Evolutionary conservation across 345 rosid species (phyloP).

Genomic region (Salix dunnii): DNA sequence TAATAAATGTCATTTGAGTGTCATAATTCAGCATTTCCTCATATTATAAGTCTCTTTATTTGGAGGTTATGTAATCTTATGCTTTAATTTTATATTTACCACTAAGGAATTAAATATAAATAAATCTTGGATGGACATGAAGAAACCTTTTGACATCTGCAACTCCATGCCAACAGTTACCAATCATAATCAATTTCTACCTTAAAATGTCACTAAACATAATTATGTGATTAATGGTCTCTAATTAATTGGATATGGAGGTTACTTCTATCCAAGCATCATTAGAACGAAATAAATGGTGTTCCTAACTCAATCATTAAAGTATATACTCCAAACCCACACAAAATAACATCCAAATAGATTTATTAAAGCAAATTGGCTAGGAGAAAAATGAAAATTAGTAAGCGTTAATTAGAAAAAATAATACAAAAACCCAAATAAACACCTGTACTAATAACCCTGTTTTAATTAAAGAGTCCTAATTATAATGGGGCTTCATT

Average conservation of each 20-base stretch:
- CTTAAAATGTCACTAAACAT: not conserved
- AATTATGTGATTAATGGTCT: not conserved
- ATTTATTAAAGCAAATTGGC: no score
- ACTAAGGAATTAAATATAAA: not conserved
- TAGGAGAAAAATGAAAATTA: no score
- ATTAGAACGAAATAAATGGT: not conserved
- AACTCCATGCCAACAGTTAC: not conserved
- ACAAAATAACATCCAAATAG: no score
- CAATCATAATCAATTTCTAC: not conserved
- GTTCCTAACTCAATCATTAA: no score
- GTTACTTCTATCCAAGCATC: not conserved
- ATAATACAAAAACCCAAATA: no score
- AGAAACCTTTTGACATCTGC: not conserved
- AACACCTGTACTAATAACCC: no score
- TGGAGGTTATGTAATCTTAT: slow-evolving; percentile 18
- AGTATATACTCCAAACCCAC: no score
- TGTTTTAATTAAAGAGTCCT: no score
- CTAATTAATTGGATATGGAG: not conserved
- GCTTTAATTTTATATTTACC: slow-evolving; percentile 8
- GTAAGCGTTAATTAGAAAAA: no score
- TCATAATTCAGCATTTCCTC: not conserved
- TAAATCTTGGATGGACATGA: not conserved
- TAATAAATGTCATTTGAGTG: not conserved
- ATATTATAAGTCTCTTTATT: not conserved
- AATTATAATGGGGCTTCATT: no score